These are phyloP conservation scores for Candida sakaeoensis DNA, from an alignment of 805 yeast species.

Conservation along the genomic window DNA sequence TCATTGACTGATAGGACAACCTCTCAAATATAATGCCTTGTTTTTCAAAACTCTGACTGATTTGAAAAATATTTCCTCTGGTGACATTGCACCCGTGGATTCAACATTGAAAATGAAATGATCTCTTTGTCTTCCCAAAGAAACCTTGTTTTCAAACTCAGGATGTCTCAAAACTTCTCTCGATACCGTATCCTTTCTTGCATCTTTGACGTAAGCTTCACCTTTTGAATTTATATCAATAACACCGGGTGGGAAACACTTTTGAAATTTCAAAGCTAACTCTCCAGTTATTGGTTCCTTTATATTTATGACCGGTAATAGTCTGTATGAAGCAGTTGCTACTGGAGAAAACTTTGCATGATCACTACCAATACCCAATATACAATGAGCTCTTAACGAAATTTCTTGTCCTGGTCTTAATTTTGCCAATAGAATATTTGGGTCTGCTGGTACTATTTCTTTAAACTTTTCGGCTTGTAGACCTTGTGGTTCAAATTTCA, in stretches of 20 bases:
- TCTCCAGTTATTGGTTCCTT: conserved; percentile 69
- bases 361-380: conserved; percentile 88
- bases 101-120: conserved; percentile 95
- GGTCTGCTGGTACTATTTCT: conserved; percentile 73
- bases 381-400: conserved; percentile 82
- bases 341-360: conserved; percentile 98
- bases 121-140: conserved; percentile 85
- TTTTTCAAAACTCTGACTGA: conserved; percentile 80
- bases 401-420: conserved; percentile 97
- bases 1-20: conserved; percentile 68
- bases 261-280: conserved; percentile 73
- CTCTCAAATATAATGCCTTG: conserved; percentile 76
- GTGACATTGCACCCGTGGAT: conserved; percentile 94
- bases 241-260: conserved; percentile 93
- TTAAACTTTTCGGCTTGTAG: conserved; percentile 72
- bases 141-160: conserved; percentile 85
- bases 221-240: conserved; percentile 65
- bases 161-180: conserved; percentile 93
- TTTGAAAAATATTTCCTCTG: conserved; percentile 93
- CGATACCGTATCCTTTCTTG: conserved; percentile 94
- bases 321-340: conserved; percentile 91
- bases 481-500: conserved; percentile 90
- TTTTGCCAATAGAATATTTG: conserved; percentile 86
- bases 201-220: conserved; percentile 78
- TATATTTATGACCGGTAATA: conserved; percentile 84